Base-by-base conservation (phyloP, 2,329 filamentous ascomycete species). In the Epicoccum nigrum region DNA sequence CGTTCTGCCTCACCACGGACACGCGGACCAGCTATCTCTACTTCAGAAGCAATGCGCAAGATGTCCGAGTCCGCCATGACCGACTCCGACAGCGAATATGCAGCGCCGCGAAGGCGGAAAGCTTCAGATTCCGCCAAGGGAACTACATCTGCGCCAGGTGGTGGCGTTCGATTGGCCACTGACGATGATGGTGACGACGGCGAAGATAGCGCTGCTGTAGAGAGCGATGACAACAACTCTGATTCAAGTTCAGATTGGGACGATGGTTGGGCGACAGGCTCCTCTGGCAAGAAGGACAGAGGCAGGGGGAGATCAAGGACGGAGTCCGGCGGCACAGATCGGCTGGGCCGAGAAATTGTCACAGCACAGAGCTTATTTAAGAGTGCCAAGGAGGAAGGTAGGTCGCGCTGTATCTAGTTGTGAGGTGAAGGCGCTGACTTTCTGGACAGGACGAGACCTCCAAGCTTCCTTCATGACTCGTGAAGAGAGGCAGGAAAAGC, bases 311-410 rank as follows among this genome's bases (percentile, higher is more conserved):
- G 71, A 35, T 73, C 67, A 35, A 65, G 73, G 53, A 63, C 63
- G 23, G 62, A 65, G 13, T 66, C 63, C 44, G 67, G 60, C 17
- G 57, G 66, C 56, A 75, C 73, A 61, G 68, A 65, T 50, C 68
- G 70, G 60, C 61, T 67, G 60, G 67, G 66, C 7, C 49, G 54
- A 45, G 76, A 63, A 56, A 72, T 58, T 67, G 73, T 56, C 51
- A 78, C 77, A 61, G 77, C 81, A 1, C 76, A 79, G 67, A 90
- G 86, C 63, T 71, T 92, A 48, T 75, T 92, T 45, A 88, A 87
- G 31, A 88, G 88, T 6, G 86, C 87, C 1, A 87, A 93, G 68
- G 87, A 91, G 79, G 89, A 93, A 69, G 83, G 90, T 90, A 79
- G 67, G 88, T 60, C 38, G 11, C 32, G 2, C 16, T 6, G 4